Evolutionary conservation across 179 eudicot species (phyloP), one percentile per base, ranked within the genome.

Genomic region (Beta corolliflora): DNA sequence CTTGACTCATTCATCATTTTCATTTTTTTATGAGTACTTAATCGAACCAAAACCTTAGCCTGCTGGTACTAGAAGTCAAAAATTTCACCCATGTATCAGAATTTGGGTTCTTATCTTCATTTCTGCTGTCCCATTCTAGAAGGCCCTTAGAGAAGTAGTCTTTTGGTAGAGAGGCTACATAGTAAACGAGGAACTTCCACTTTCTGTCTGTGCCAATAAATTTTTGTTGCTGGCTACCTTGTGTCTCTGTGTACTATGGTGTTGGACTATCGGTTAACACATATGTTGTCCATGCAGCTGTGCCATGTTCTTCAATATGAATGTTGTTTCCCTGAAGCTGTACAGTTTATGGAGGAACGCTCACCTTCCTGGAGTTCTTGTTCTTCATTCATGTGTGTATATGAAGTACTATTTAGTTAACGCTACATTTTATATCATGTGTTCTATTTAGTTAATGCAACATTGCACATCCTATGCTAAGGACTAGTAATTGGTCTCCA

Each of bases 301-400:
- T 95, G 99, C 82, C 99, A 95, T 87, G 97, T 95, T 58, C 90
- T 92, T 82, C 97, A 93, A 78, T 72, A 88, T 25, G 86, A 93
- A 76, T 91, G 99, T 84, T 95, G 85, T 79, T 95, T 95, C 81
- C 83, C 90, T 72, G 94, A 93, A 82, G 99, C 98, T 81, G 97
- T 94, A 73, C 85, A 88, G 64, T 96, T 96, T 88, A 96, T 96
- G 99, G 90, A 90, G 75, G 90, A 92, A 29, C 88, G 92, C 82
- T 92, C 98, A 16, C 77, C 81, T 45, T 87, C 94, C 71, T 95
- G 99, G 99, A 82, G 79, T 73, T 80, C 89, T 66, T 89, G 91
- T 67, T 88, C 91, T 68, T 90, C 99, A 44, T 96, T 96, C 80
- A 90, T 94, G 99, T 96, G 85, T 76, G 92, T 77, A 75, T 61